These are phyloP conservation scores for Aphanocladium album DNA, from an alignment of 2,329 filamentous ascomycete genomes.

Conservation along the genomic window DNA sequence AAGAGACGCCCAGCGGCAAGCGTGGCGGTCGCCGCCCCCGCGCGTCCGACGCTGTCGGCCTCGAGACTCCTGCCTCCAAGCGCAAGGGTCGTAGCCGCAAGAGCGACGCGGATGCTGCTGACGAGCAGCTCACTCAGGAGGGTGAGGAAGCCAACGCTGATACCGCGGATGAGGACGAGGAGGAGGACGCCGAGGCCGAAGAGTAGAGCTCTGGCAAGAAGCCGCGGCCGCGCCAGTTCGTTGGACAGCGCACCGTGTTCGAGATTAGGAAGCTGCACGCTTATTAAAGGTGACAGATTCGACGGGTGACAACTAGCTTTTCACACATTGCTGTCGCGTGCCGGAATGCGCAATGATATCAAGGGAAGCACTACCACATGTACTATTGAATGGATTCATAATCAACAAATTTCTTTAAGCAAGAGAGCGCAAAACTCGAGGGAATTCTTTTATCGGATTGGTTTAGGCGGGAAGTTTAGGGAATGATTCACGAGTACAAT, in stretches of 20 bases:
- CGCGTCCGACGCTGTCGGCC: neutral
- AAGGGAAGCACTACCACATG: neutral
- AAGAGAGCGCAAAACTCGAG: neutral
- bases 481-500: neutral
- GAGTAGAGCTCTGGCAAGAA: neutral
- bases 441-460: neutral
- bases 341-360: neutral
- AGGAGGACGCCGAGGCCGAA: slow-evolving; percentile 4
- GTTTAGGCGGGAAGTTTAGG: neutral
- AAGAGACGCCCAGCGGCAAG: neutral
- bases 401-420: neutral
- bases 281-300: neutral
- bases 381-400: neutral
- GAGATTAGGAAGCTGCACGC: neutral
- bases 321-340: neutral
- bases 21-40: slow-evolving; percentile 1
- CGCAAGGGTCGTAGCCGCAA: slow-evolving; percentile 10
- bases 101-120: slow-evolving; percentile 21
- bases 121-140: slow-evolving; percentile 18
- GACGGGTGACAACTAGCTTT: neutral
- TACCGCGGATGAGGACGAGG: slow-evolving; percentile 17
- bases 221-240: no score
- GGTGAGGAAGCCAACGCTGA: slow-evolving; percentile 18
- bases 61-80: neutral
- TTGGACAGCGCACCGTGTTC: neutral